Evolutionary conservation across 2,329 filamentous ascomycete genomes (phyloP).

Genomic region (Magnaporthiopsis rhizophila): DNA sequence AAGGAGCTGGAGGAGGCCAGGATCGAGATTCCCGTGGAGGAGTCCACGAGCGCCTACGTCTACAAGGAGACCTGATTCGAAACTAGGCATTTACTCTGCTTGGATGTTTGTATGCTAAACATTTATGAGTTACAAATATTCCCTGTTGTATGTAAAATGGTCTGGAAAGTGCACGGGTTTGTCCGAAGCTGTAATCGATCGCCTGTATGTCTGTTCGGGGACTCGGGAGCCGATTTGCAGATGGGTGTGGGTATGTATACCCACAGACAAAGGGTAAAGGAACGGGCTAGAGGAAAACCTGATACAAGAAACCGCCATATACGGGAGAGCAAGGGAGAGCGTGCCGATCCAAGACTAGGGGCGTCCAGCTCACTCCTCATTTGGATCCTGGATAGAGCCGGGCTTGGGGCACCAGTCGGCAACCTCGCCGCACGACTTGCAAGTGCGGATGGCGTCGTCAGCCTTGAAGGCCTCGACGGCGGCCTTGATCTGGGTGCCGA

Average conservation of each 20-base stretch:
- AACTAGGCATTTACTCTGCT: slow-evolving; percentile 4
- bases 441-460: slow-evolving; percentile 61
- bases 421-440: slow-evolving; percentile 65
- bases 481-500: slow-evolving; percentile 90
- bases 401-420: slow-evolving; percentile 48
- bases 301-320: not conserved
- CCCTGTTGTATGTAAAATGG: slow-evolving; percentile 7
- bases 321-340: not conserved
- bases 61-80: slow-evolving; percentile 60
- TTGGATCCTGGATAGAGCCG: slow-evolving; percentile 52
- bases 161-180: not conserved
- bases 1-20: slow-evolving; percentile 77
- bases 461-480: slow-evolving; percentile 76
- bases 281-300: not conserved
- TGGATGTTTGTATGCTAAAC: not conserved
- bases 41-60: slow-evolving; percentile 68
- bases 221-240: not conserved
- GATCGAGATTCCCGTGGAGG: slow-evolving; percentile 76
- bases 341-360: not conserved
- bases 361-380: slow-evolving; percentile 29
- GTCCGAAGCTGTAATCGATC: not conserved
- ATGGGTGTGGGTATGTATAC: not conserved
- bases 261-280: not conserved
- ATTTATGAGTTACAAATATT: not conserved
- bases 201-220: too few relatives aligned